Conservation (phyloP, 2,329 filamentous ascomycete species). For the Aspergillus neoniger region DNA sequence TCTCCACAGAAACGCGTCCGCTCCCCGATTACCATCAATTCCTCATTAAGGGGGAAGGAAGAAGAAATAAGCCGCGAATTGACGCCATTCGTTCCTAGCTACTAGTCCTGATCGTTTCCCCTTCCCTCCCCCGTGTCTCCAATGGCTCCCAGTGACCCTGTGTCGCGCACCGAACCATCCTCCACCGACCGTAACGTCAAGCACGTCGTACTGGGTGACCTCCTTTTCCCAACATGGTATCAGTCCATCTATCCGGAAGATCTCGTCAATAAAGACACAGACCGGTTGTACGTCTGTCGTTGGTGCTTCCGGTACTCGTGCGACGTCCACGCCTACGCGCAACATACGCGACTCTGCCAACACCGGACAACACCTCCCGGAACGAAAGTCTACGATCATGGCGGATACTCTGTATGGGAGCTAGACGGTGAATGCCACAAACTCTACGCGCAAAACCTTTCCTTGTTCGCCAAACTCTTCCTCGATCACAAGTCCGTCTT, state of each 20-base stretch:
- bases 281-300: constrained; percentile 80
- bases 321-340: constrained; percentile 39
- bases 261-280: constrained; percentile 53
- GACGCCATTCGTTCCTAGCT: not conserved
- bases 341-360: constrained; percentile 55
- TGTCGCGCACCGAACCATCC: constrained; percentile 32
- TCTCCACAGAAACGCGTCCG: constrained; percentile 4
- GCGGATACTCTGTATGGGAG: constrained; percentile 85
- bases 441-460: constrained; percentile 93
- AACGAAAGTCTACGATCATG: constrained; percentile 72
- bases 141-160: constrained; percentile 34
- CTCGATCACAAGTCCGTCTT: constrained; percentile 98
- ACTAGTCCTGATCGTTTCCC: not conserved
- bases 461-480: constrained; percentile 94
- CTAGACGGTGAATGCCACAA: constrained; percentile 86
- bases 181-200: constrained; percentile 73
- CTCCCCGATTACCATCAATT: too few species aligned
- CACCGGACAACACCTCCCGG: constrained; percentile 62
- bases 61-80: not conserved
- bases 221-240: constrained; percentile 88
- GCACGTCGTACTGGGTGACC: constrained; percentile 80
- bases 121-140: constrained; percentile 3
- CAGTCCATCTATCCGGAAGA: constrained; percentile 84
- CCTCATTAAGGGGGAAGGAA: not conserved
- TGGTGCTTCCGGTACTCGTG: constrained; percentile 90